Evolutionary conservation across 192 early-diverging fungal genomes (phyloP).

Genomic region (Mortierella hygrophila): DNA sequence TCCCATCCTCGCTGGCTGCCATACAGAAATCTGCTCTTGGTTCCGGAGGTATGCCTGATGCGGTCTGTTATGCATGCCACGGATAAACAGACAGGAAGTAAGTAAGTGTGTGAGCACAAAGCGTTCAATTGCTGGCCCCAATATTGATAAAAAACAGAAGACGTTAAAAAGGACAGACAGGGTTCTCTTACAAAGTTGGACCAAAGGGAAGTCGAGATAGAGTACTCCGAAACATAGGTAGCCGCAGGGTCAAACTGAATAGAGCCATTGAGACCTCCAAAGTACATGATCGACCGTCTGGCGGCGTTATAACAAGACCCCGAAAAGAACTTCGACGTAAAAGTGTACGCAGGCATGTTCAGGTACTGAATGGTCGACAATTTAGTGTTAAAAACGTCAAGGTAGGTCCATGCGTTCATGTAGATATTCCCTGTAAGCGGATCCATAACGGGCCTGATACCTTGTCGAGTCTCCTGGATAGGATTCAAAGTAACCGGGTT

Average conservation of each 20-base stretch:
- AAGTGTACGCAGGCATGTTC: conserved; percentile 7
- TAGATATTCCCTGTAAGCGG: conserved; percentile 18
- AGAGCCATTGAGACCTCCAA: conserved; percentile 21
- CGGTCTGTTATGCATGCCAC: neutral
- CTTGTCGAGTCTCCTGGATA: conserved; percentile 17
- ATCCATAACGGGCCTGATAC: conserved; percentile 22
- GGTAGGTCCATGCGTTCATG: conserved; percentile 4
- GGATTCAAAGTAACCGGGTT: neutral
- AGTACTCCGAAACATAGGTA: conserved; percentile 30
- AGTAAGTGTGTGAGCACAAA: neutral
- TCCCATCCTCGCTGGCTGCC: conserved; percentile 33
- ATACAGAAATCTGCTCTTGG: conserved; percentile 43
- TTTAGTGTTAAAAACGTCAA: conserved; percentile 23
- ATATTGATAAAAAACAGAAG: neutral
- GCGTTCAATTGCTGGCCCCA: neutral
- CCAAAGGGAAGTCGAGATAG: conserved; percentile 11
- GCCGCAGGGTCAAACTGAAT: conserved; percentile 19
- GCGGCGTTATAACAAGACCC: conserved; percentile 16
- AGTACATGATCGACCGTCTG: conserved; percentile 35
- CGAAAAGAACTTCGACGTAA: conserved; percentile 18
- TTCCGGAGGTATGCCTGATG: conserved; percentile 14
- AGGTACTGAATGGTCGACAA: neutral
- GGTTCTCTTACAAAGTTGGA: conserved; percentile 35
- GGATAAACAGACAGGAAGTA: neutral
- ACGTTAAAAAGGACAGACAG: neutral